A percentile compares a stretch with the other conserved stretches of the same genome.
Evolutionary conservation across 2,329 filamentous ascomycete genomes (phyloP).

Genomic region (Ilyonectria robusta): DNA sequence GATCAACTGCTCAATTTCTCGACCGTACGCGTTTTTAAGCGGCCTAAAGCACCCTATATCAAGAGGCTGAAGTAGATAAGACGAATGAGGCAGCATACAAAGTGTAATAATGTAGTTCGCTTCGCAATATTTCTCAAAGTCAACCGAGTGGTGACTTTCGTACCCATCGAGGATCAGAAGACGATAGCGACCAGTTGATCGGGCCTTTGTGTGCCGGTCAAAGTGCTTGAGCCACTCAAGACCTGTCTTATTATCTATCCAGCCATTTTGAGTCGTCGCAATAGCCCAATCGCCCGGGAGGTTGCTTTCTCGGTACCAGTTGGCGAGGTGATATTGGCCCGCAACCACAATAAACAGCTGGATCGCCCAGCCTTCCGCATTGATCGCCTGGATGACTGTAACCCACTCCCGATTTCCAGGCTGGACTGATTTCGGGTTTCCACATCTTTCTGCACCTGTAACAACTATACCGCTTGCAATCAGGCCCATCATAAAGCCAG

Average conservation of each 20-base stretch:
- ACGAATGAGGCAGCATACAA: conserved; percentile 52
- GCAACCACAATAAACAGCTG: too few relatives aligned
- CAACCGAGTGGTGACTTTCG: neutral
- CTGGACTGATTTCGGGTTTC: neutral
- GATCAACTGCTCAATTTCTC: conserved; percentile 49
- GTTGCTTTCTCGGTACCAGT: too few relatives aligned
- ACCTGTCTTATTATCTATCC: too few relatives aligned
- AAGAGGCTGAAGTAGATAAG: too few relatives aligned
- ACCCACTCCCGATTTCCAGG: neutral
- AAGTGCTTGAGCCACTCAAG: too few relatives aligned
- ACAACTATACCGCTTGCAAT: neutral
- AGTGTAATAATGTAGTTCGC: neutral
- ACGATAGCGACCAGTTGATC: neutral
- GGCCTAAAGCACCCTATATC: too few relatives aligned
- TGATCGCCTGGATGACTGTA: too few relatives aligned
- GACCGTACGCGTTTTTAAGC: conserved; percentile 42
- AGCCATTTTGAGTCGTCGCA: too few relatives aligned
- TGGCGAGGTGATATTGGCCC: too few relatives aligned
- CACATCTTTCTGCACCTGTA: neutral
- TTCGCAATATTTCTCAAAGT: neutral
- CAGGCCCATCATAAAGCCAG: too few relatives aligned
- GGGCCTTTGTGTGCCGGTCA: neutral
- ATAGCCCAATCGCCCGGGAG: too few relatives aligned
- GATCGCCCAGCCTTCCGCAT: too few relatives aligned
- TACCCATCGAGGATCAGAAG: neutral